Conservation (phyloP, 441 rosid genomes). For the Euphorbia schlechtendalii region DNA sequence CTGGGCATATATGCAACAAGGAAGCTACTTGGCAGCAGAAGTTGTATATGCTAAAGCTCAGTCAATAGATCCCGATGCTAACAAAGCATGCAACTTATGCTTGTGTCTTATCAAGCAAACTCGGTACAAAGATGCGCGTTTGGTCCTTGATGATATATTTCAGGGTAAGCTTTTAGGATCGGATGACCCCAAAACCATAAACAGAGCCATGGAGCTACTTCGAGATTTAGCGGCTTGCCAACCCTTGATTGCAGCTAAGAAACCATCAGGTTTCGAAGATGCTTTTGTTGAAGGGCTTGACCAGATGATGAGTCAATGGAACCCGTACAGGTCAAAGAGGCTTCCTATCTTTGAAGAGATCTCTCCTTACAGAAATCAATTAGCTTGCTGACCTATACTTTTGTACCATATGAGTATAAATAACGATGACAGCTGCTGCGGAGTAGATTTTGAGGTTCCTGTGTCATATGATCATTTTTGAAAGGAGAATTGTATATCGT, state of each 20-base stretch:
- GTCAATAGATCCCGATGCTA: constrained; percentile 62
- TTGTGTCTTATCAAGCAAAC: constrained; percentile 65
- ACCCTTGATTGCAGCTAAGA: constrained; percentile 10
- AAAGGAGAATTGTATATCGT: background rate
- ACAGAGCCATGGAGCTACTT: constrained; percentile 54
- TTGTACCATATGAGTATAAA: background rate
- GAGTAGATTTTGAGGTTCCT: background rate
- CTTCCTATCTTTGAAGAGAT: constrained; percentile 86
- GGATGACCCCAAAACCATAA: constrained; percentile 44
- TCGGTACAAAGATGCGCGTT: constrained; percentile 42
- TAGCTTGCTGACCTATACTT: constrained; percentile 36
- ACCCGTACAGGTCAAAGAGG: constrained; percentile 58
- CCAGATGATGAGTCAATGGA: constrained; percentile 34
- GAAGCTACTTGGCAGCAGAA: constrained; percentile 69
- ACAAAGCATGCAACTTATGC: constrained; percentile 72
- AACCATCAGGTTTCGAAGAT: constrained; percentile 29
- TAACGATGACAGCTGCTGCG: too few relatives aligned
- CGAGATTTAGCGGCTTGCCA: constrained; percentile 30
- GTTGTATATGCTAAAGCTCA: constrained; percentile 71
- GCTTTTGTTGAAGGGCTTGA: constrained; percentile 52
- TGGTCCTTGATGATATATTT: constrained; percentile 36
- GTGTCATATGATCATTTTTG: background rate
- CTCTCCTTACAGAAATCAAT: constrained; percentile 50
- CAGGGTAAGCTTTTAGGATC: constrained; percentile 45
- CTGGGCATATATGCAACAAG: constrained; percentile 93